Evolutionary conservation across 257 asterid species (phyloP), one percentile per base, ranked within the genome.

Genomic region (Nicotiana benthamiana): DNA sequence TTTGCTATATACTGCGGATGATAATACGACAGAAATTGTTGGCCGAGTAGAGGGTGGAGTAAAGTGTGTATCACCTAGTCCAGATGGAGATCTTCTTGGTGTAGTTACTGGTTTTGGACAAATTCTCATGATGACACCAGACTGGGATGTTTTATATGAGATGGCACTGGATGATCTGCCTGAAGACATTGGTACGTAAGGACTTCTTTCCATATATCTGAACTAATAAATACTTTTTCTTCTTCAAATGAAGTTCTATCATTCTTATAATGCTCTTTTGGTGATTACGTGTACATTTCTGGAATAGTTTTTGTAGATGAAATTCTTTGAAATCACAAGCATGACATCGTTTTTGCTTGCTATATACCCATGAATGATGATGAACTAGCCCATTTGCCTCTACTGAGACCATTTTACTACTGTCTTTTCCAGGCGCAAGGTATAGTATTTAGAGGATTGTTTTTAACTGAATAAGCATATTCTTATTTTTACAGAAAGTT

Each of bases 21-120:
- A 91, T 82, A 86, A 85, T 63, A 82, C 83, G 18, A 89, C 91
- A 67, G 99, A 96, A 82, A 84, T 86, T 80, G 99, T 94, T 80
- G 99, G 99, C 81, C 92, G 84, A 64, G 94, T 96, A 74, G 97
- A 96, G 85, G 99, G 99, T 81, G 99, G 99, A 77, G 92, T 96
- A 36, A 86, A 84, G 83, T 94, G 97, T 90, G 89, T 96, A 87
- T 92, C 99, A 20, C 95, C 95, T 53, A 96, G 99, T 86, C 99
- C 99, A 5, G 98, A 96, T 88, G 99, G 98, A 83, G 98, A 94
- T 89, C 87, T 92, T 82, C 90, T 94, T 80, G 95, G 90, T 84
- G 82, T 96, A 81, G 59, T 91, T 63, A 92, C 94, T 82, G 99
- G 98, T 75, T 92, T 94, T 83, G 92, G 97, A 82, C 97, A 91